phyloP scores from a whole-genome alignment of 176 grass and related monocot genomes.

The Calamus simplicifolius region DNA sequence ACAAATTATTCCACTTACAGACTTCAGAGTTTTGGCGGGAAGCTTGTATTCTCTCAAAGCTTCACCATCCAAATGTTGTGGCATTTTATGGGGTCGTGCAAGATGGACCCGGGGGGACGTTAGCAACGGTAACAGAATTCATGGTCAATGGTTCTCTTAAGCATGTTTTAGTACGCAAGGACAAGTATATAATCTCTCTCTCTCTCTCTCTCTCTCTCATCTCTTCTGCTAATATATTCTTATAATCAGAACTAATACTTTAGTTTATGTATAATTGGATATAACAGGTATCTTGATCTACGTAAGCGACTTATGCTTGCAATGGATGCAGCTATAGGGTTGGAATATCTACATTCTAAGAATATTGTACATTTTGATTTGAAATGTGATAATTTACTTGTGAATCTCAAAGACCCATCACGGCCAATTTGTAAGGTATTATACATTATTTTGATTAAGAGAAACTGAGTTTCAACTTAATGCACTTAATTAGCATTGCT shows the following conservation, averaged over 20 bases:
- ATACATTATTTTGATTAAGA: not conserved
- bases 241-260: not conserved
- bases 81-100: constrained; percentile 85
- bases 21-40: constrained; percentile 83
- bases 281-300: constrained; percentile 50
- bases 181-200: constrained; percentile 28
- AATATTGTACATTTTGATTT: constrained; percentile 88
- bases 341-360: constrained; percentile 95
- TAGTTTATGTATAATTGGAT: not conserved
- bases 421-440: constrained; percentile 93
- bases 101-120: constrained; percentile 54
- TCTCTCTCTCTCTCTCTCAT: not conserved
- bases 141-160: constrained; percentile 95
- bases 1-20: constrained; percentile 9
- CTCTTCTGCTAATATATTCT: not conserved
- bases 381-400: constrained; percentile 96
- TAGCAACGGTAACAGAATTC: constrained; percentile 88
- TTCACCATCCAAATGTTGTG: constrained; percentile 86
- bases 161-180: constrained; percentile 51
- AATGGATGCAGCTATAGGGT: constrained; percentile 92
- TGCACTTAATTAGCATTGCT: too few relatives aligned
- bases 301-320: constrained; percentile 61
- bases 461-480: too few relatives aligned
- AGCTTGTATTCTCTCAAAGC: constrained; percentile 72
- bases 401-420: constrained; percentile 77